These are phyloP conservation scores for Arachis stenosperma DNA, from an alignment of 306 rosid species.

Conservation along the genomic window DNA sequence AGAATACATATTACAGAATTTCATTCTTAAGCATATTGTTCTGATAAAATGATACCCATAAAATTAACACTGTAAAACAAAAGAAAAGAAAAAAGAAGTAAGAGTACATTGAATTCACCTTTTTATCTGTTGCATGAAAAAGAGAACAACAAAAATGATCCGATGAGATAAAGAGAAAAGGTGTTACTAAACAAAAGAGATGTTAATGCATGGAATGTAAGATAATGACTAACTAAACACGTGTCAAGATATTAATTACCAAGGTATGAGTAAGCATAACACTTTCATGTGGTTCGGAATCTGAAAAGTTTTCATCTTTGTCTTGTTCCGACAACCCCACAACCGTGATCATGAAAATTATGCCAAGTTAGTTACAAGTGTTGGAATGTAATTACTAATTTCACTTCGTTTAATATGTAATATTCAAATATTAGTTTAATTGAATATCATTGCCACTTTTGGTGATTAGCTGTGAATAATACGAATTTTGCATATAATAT, in stretches of 20 bases:
- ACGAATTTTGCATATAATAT: too few species aligned
- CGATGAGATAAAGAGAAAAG: not conserved
- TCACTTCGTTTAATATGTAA: too few species aligned
- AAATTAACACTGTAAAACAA: not conserved
- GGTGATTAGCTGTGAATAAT: too few species aligned
- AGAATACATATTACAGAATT: not conserved
- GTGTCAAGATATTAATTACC: not conserved
- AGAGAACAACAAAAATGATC: not conserved
- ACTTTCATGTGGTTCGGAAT: not conserved
- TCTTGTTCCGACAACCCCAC: not conserved
- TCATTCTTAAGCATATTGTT: not conserved
- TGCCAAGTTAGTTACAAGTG: not conserved
- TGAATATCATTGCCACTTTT: too few species aligned
- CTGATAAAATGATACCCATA: not conserved
- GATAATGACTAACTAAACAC: not conserved
- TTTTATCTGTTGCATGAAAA: not conserved
- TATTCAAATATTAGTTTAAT: too few species aligned
- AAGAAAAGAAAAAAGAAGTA: not conserved
- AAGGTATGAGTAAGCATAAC: slow-evolving; percentile 5
- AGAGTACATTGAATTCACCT: not conserved
- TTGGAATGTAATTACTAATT: too few species aligned
- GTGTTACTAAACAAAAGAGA: not conserved
- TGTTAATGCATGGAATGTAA: not conserved
- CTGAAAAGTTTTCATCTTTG: not conserved
- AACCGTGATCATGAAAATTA: not conserved